phyloP scores from a whole-genome alignment of 345 rosid species.

The Populus simonii region DNA sequence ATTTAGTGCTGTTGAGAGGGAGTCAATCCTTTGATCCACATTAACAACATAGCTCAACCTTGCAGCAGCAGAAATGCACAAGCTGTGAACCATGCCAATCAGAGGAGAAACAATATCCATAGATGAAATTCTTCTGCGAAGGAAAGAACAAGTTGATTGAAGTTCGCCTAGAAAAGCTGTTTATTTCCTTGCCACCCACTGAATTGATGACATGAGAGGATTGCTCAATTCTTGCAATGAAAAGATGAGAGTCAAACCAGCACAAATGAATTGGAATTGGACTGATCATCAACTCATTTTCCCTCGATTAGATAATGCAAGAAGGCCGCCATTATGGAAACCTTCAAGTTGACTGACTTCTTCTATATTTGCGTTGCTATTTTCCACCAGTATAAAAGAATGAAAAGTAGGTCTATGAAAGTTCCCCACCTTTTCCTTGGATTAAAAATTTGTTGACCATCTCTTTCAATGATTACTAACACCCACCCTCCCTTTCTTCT shows the following conservation, averaged over 20 bases:
- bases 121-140: not conserved
- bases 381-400: no score
- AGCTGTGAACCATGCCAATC: not conserved
- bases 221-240: not conserved
- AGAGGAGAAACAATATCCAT: not conserved
- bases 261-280: not conserved
- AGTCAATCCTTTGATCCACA: conserved; percentile 6
- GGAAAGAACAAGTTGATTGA: not conserved
- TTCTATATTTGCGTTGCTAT: no score
- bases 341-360: no score
- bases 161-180: not conserved
- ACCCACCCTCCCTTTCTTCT: not conserved
- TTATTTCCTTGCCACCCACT: no score
- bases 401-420: no score
- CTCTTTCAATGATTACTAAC: no score
- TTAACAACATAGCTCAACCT: not conserved
- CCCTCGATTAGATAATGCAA: no score
- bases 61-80: not conserved
- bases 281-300: not conserved
- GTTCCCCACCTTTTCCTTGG: no score
- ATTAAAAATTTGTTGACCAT: no score
- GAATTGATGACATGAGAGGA: not conserved
- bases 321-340: no score
- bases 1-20: not conserved
- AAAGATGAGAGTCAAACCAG: not conserved